phyloP scores from a whole-genome alignment of 257 asterid species.

The Nicotiana undulata region DNA sequence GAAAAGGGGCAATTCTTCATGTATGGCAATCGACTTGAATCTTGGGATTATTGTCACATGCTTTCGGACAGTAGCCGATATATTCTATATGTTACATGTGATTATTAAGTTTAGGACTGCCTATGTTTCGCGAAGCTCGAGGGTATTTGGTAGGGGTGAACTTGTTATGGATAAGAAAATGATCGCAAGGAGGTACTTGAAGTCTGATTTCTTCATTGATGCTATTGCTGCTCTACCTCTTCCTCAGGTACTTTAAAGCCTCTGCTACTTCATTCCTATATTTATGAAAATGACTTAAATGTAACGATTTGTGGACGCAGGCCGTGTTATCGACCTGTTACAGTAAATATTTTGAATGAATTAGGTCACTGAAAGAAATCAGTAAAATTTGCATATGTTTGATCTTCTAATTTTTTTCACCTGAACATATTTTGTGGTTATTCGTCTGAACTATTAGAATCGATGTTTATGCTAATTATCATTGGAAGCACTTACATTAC shows the following conservation, averaged over 20 bases:
- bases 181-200: constrained; percentile 67
- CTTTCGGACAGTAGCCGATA: constrained; percentile 75
- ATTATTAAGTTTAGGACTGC: constrained; percentile 68
- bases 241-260: constrained; percentile 54
- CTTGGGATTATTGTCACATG: constrained; percentile 64
- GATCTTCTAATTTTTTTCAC: background rate
- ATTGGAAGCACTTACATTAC: background rate
- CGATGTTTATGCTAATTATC: background rate
- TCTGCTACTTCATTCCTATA: background rate
- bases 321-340: background rate
- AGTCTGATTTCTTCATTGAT: constrained; percentile 63
- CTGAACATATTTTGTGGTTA: background rate
- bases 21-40: constrained; percentile 60
- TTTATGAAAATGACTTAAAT: too few species aligned
- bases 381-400: background rate
- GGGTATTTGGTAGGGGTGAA: constrained; percentile 91
- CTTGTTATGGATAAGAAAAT: constrained; percentile 61
- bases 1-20: constrained; percentile 43
- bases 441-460: background rate
- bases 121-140: constrained; percentile 73
- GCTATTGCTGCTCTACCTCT: constrained; percentile 76
- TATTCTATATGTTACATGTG: constrained; percentile 55
- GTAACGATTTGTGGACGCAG: background rate
- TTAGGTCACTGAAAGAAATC: background rate
- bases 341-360: background rate